Percentiles rank a stretch among this genome's conserved stretches.
phyloP scores from a whole-genome alignment of 139 green algal genomes.

The Gonium pectorale region DNA sequence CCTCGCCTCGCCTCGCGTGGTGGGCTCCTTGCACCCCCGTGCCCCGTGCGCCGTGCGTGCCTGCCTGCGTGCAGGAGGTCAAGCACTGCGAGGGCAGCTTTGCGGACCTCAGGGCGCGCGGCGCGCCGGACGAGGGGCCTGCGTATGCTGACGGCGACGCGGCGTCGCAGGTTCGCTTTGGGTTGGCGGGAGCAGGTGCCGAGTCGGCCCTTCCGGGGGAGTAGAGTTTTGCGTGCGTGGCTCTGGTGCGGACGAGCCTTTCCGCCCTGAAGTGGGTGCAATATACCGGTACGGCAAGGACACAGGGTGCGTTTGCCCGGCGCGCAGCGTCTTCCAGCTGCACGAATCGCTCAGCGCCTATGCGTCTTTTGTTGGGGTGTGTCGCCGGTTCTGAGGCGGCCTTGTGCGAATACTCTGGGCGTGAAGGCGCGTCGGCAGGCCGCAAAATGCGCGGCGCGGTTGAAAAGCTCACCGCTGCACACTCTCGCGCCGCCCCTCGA shows the following conservation, averaged over 20 bases:
- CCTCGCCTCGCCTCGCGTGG: too few species aligned
- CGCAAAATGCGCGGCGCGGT: too few species aligned
- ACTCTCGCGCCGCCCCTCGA: background rate
- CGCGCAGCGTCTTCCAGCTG: background rate
- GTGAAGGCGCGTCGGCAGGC: too few species aligned
- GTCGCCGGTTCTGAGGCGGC: too few species aligned
- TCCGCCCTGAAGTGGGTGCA: background rate
- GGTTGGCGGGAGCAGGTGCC: background rate
- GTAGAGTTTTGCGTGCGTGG: background rate
- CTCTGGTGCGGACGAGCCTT: background rate
- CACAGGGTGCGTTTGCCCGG: too few species aligned
- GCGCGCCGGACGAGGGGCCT: constrained; percentile 63
- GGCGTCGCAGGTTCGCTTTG: constrained; percentile 57
- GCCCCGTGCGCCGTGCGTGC: too few species aligned
- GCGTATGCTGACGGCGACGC: constrained; percentile 76
- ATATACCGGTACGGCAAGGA: too few species aligned
- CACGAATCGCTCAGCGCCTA: too few species aligned
- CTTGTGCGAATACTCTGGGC: too few species aligned
- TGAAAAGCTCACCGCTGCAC: background rate
- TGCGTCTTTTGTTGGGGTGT: too few species aligned
- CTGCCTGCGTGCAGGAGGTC: constrained; percentile 71
- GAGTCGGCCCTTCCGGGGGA: background rate
- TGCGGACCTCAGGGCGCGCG: constrained; percentile 59
- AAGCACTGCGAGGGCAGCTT: constrained; percentile 77
- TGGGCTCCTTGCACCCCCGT: too few species aligned